Evolutionary conservation across 1,139 yeast genomes (phyloP), one percentile per base, ranked within the genome.

Genomic region (Kazachstania sp.): DNA sequence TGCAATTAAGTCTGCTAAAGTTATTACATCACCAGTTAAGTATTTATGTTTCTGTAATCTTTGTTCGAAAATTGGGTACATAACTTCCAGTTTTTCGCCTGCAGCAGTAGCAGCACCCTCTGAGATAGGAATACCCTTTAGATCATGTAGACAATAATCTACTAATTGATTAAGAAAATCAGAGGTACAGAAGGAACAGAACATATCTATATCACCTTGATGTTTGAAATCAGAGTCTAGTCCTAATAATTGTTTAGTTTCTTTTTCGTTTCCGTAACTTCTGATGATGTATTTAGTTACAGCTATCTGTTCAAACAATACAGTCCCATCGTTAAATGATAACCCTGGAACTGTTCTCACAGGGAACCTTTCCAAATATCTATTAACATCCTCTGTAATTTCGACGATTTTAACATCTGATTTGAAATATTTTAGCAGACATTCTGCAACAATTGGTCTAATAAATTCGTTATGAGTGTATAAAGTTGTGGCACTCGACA

Each of bases 1-100:
- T 58, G 73, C 70, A 62, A 75, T 77, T 60, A 84, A 65, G 71
- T 88, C 96, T 64, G 95, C 96, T 54, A 81, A 66, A 49, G 95
- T 74, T 60, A 84, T 61, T 74, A 92, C 79, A 66, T 49, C 45
- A 26, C 94, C 92, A 61, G 83, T 95, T 64, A 88, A 79, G 75
- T 75, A 88, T 54, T 95, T 84, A 79, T 73, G 76, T 63, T 78
- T 75, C 54, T 73, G 64, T 62, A 87, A 77, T 73, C 84, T 78
- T 44, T 70, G 64, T 72, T 83, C 90, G 51, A 73, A 67, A 51
- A 79, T 59, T 48, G 67, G 60, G 53, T 72, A 67, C 51, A 72
- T 59, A 44, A 57, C 58, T 48, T 71, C 74, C 45, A 75, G 56
- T 48, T 63, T 60, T 34, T 58, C n/a, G n/a, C n/a, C n/a, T n/a